Base-by-base conservation (phyloP, 2,329 filamentous ascomycete species). In the Colletotrichum spaethianum region DNA sequence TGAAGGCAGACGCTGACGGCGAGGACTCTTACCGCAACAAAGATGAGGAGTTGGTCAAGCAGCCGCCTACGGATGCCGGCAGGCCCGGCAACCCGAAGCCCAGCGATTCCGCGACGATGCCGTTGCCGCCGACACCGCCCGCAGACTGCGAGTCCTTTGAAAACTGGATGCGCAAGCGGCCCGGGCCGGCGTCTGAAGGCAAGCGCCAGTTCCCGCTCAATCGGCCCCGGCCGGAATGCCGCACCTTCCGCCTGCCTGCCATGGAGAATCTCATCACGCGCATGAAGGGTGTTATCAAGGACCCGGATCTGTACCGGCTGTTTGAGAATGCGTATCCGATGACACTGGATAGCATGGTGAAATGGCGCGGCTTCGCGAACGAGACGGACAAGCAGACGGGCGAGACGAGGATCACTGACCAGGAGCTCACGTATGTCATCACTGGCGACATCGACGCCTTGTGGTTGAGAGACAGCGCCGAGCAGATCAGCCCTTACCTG, bases 261-360 rank as follows among this genome's bases (percentile, higher is more conserved):
- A 93, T 97, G 7, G 96, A 98, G 79, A 84, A 91, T 60, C 89
- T 94, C 53, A 93, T 98, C 70, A 38, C 42, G 4, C 65, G 66
- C 20, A 82, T 87, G 79, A 83, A 80, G 75, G 73, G 75, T 6
- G 77, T 80, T 7, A 83, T 87, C 63, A 78, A 79, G 52, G 83
- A 88, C 74, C 85, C 84, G 3, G 94, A 96, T 78, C 87, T 97
- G 33, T 93, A 92, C 48, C 90, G 93, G 36, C 85, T 97, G 14
- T 96, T 97, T 78, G 92, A 94, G 76, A 96, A 96, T 79, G 93
- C 93, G 2, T 95, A 93, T 74, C 93, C 94, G 0, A 96, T 95
- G 76, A 96, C 94, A 0, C 84, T 96, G 26, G 94, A 96, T 77
- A 95, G 94, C 1, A 95, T 93, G 2, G 89, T 96, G 67, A 89